Percentiles rank a stretch among this genome's conserved stretches.
Conservation (phyloP, 345 rosid genomes). For the Cardamine resedifolia region DNA sequence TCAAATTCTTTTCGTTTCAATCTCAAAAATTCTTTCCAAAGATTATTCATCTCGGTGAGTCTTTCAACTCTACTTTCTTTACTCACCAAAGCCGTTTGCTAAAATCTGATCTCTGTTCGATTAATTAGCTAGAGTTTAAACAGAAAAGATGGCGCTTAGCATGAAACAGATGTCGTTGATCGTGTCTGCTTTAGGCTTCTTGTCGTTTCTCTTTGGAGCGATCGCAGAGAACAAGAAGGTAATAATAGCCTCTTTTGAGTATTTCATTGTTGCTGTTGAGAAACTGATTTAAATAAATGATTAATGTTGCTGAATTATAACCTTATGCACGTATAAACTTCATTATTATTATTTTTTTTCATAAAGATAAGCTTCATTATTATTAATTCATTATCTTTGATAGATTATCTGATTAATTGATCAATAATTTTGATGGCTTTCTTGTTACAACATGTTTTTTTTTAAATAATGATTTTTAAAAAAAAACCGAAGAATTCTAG, state of each 20-base stretch:
- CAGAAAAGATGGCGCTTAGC: constrained; percentile 51
- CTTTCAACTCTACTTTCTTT: neutral
- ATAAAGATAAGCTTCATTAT: no score
- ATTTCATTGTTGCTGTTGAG: no score
- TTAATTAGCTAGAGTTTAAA: neutral
- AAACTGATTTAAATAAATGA: neutral
- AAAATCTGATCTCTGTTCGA: neutral
- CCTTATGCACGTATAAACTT: neutral
- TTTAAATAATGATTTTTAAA: no score
- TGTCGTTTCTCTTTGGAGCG: constrained; percentile 63
- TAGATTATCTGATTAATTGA: no score
- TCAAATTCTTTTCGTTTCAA: neutral
- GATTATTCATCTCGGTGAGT: neutral
- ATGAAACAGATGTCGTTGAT: constrained; percentile 57
- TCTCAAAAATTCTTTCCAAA: neutral
- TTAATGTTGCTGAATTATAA: no score
- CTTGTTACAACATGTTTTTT: neutral
- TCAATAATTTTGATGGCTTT: no score
- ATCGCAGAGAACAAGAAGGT: constrained; percentile 86
- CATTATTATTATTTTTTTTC: no score
- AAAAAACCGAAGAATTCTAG: no score
- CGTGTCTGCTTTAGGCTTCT: constrained; percentile 49
- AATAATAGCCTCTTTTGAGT: neutral
- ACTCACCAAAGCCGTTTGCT: neutral
- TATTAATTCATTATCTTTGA: neutral